Percentiles rank a stretch among this genome's conserved stretches.
Evolutionary conservation across 2,329 filamentous ascomycete species (phyloP).

Genomic region (Microcyclosporella mali): DNA sequence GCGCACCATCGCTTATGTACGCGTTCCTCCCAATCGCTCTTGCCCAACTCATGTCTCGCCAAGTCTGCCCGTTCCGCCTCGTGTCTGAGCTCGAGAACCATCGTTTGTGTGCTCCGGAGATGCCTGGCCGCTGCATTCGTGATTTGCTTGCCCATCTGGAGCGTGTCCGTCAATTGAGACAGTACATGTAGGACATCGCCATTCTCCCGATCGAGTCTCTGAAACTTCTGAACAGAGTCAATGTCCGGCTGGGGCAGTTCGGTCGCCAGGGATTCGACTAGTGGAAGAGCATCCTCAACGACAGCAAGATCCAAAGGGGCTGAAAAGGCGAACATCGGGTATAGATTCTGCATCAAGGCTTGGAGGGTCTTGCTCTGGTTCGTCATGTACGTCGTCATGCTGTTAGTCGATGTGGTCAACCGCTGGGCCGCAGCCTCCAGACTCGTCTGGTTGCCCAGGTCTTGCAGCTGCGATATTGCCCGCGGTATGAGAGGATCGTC

Average conservation of each 20-base stretch:
- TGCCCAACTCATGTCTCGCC: slow-evolving; percentile 72
- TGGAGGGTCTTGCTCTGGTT: slow-evolving; percentile 72
- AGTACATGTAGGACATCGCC: slow-evolving; percentile 70
- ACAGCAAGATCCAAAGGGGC: slow-evolving; percentile 59
- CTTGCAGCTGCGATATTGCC: slow-evolving; percentile 28
- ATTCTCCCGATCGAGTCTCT: slow-evolving; percentile 61
- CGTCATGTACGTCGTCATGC: slow-evolving; percentile 62
- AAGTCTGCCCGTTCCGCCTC: slow-evolving; percentile 80
- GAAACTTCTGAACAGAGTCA: slow-evolving; percentile 59
- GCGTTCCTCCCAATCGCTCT: slow-evolving; percentile 73
- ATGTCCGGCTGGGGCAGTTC: slow-evolving; percentile 62
- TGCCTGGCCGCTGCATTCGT: slow-evolving; percentile 74
- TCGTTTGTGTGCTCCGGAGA: slow-evolving; percentile 73
- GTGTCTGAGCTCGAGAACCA: slow-evolving; percentile 75
- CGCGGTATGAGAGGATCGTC: slow-evolving; percentile 31
- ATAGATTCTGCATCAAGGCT: slow-evolving; percentile 60
- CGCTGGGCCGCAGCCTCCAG: slow-evolving; percentile 31
- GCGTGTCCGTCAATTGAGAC: slow-evolving; percentile 78
- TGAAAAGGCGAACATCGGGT: slow-evolving; percentile 53
- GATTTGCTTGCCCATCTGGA: slow-evolving; percentile 90
- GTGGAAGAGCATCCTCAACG: slow-evolving; percentile 62
- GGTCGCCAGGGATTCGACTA: slow-evolving; percentile 59
- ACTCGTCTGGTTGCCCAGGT: slow-evolving; percentile 30
- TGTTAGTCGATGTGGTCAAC: slow-evolving; percentile 32
- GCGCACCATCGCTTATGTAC: slow-evolving; percentile 74